These are phyloP conservation scores for Perkinsela sp. DNA, from an alignment of 208 protist species.

Conservation along the genomic window DNA sequence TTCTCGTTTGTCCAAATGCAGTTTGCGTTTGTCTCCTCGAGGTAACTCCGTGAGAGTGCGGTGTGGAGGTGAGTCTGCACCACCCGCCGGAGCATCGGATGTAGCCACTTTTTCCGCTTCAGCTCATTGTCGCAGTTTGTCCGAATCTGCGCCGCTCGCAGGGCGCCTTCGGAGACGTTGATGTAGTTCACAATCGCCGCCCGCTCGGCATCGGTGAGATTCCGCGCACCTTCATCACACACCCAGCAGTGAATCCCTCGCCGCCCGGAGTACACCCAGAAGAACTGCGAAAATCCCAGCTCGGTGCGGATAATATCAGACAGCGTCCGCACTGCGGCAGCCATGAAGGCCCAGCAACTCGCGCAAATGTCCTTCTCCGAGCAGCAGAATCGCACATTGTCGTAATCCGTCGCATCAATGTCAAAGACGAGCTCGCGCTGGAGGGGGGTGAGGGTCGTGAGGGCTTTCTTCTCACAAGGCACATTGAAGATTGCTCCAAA, in stretches of 20 bases:
- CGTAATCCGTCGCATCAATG: slow-evolving; percentile 98
- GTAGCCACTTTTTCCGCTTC: slow-evolving; percentile 11
- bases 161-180: slow-evolving; percentile 26
- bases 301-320: slow-evolving; percentile 49
- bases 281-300: slow-evolving; percentile 83
- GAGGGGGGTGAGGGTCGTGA: slow-evolving; percentile 25
- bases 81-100: slow-evolving; percentile 3
- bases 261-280: slow-evolving; percentile 91
- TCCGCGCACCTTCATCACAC: slow-evolving; percentile 67
- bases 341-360: slow-evolving; percentile 90
- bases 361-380: slow-evolving; percentile 69
- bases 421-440: slow-evolving; percentile 94
- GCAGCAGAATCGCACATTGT: slow-evolving; percentile 86
- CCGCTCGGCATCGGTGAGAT: slow-evolving; percentile 60
- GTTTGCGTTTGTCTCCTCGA: slow-evolving; percentile 14
- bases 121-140: slow-evolving; percentile 9
- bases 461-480: slow-evolving; percentile 41
- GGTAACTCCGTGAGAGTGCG: slow-evolving; percentile 20
- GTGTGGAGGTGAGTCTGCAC: slow-evolving; percentile 14
- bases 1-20: slow-evolving; percentile 24
- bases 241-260: slow-evolving; percentile 97
- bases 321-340: slow-evolving; percentile 64
- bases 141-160: slow-evolving; percentile 9
- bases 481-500: slow-evolving; percentile 56
- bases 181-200: slow-evolving; percentile 67